A percentile compares a stretch with the other conserved stretches of the same genome.
These are phyloP conservation scores for Stellera chamaejasme DNA, from an alignment of 345 rosid genomes.

Conservation along the genomic window DNA sequence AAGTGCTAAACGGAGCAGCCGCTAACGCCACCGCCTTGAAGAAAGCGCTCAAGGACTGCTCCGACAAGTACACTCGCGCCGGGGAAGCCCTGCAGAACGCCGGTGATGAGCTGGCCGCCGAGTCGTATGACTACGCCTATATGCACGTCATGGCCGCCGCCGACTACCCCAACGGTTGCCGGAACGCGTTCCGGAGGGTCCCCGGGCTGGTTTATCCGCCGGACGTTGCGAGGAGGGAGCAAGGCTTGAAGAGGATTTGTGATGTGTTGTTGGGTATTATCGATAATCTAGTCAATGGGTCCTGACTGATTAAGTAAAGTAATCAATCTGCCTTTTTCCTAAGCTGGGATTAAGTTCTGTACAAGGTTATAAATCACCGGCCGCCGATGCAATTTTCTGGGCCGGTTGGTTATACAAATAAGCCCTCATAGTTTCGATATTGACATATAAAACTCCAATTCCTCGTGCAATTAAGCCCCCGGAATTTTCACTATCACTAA, in stretches of 20 bases:
- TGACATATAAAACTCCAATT: too few relatives aligned
- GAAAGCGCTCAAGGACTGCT: constrained; percentile 47
- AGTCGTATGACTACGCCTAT: constrained; percentile 63
- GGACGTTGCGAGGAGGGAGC: constrained; percentile 55
- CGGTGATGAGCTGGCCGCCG: constrained; percentile 34
- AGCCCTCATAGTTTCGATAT: too few relatives aligned
- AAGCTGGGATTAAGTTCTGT: too few relatives aligned
- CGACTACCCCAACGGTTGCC: constrained; percentile 71
- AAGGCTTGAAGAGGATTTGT: constrained; percentile 60
- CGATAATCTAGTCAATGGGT: constrained; percentile 27
- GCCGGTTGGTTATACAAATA: too few relatives aligned
- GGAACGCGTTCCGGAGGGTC: constrained; percentile 38
- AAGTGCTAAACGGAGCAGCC: constrained; percentile 6
- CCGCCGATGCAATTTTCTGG: too few relatives aligned
- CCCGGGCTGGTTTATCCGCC: constrained; percentile 42
- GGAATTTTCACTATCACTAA: too few relatives aligned
- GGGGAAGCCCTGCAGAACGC: constrained; percentile 48
- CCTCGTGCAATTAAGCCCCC: too few relatives aligned
- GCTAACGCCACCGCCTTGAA: constrained; percentile 21
- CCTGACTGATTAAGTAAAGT: constrained; percentile 1
- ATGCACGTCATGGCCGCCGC: constrained; percentile 58
- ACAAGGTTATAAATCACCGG: too few relatives aligned
- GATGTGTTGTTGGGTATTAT: constrained; percentile 59
- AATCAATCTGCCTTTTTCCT: too few relatives aligned
- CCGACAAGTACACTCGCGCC: constrained; percentile 56